Percentiles rank a stretch among this genome's conserved stretches.
phyloP scores from a whole-genome alignment of 257 asterid genomes.

The Lycium ferocissimum region DNA sequence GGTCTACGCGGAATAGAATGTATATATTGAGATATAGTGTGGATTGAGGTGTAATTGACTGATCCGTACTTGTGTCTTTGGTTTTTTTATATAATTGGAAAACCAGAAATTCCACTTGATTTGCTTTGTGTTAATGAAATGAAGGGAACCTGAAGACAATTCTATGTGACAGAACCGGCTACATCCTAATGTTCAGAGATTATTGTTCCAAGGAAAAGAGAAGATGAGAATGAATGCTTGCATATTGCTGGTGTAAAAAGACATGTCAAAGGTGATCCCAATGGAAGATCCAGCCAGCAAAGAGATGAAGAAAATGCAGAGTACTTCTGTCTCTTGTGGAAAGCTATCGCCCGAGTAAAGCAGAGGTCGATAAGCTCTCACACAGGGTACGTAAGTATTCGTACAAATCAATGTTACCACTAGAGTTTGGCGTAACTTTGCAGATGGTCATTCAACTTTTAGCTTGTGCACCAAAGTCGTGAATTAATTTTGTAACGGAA shows the following conservation, averaged over 20 bases:
- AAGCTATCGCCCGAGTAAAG: constrained; percentile 33
- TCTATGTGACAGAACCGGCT: constrained; percentile 36
- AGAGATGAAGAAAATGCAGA: constrained; percentile 36
- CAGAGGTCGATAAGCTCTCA: constrained; percentile 43
- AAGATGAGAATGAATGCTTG: constrained; percentile 37
- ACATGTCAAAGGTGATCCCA: constrained; percentile 38
- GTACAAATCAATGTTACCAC: neutral
- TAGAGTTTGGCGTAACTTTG: neutral
- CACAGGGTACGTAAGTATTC: constrained; percentile 30
- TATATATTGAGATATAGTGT: neutral
- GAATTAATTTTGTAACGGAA: neutral
- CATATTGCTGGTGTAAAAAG: constrained; percentile 43
- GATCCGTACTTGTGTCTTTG: neutral
- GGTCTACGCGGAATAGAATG: neutral
- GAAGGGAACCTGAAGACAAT: constrained; percentile 38
- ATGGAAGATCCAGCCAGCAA: constrained; percentile 47
- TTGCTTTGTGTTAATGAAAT: neutral
- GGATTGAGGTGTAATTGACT: neutral
- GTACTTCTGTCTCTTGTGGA: constrained; percentile 16
- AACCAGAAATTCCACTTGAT: neutral
- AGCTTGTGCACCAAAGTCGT: neutral
- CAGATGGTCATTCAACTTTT: neutral
- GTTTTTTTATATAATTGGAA: neutral
- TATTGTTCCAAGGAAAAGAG: constrained; percentile 47
- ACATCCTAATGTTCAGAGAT: constrained; percentile 38